Evolutionary conservation across 192 early-diverging fungal species (phyloP).

Genomic region (Thamnidium elegans): DNA sequence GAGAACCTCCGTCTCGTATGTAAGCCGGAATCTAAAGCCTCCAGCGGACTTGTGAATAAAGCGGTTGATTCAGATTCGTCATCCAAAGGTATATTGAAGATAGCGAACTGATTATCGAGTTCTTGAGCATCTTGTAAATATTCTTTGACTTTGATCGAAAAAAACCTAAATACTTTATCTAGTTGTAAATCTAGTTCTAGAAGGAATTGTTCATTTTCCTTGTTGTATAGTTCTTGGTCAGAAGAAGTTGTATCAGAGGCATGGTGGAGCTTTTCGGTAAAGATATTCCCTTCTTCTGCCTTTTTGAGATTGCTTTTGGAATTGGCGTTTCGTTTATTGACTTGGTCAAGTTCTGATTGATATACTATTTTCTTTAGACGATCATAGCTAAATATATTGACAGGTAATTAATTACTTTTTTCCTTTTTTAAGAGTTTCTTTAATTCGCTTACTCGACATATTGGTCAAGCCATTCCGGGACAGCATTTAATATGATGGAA

Average conservation of each 20-base stretch:
- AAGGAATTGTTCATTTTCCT: constrained; percentile 38
- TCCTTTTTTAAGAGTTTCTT: background rate
- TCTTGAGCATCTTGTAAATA: constrained; percentile 7
- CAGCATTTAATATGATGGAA: constrained; percentile 83
- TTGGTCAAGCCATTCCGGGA: constrained; percentile 77
- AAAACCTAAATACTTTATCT: constrained; percentile 62
- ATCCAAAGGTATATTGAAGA: constrained; percentile 30
- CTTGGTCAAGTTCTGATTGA: constrained; percentile 4
- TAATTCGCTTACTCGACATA: constrained; percentile 63
- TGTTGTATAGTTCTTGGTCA: background rate
- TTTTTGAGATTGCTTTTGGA: no score
- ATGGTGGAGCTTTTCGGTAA: no score
- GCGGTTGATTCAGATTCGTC: background rate
- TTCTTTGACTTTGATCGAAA: constrained; percentile 58
- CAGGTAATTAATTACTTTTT: background rate
- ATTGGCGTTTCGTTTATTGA: background rate
- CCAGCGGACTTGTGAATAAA: background rate
- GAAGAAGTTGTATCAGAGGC: background rate
- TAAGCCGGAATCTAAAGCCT: constrained; percentile 3
- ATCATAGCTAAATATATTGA: constrained; percentile 21
- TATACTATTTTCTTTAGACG: constrained; percentile 28
- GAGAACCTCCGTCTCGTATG: background rate
- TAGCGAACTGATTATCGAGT: constrained; percentile 31
- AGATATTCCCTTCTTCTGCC: background rate
- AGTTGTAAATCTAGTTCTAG: constrained; percentile 66